A percentile compares a stretch with the other conserved stretches of the same genome.
phyloP scores from a whole-genome alignment of 2,329 filamentous ascomycete species.

The Helotiales sp. region DNA sequence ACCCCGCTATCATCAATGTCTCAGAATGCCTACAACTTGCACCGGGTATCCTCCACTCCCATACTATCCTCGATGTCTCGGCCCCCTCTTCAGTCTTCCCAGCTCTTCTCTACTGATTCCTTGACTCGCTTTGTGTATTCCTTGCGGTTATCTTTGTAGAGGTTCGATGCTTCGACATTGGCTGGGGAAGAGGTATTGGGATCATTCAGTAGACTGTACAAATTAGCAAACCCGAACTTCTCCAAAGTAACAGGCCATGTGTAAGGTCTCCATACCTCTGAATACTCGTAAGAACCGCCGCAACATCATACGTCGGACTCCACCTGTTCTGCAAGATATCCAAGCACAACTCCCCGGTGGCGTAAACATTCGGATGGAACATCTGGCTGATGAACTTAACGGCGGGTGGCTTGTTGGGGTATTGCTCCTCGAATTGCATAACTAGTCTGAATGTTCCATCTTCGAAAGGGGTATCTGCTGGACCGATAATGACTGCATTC shows the following conservation, averaged over 20 bases:
- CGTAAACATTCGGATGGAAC: constrained; percentile 99
- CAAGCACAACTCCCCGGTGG: constrained; percentile 92
- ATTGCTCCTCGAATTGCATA: constrained; percentile 99
- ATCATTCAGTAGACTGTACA: constrained; percentile 83
- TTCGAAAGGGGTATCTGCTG: constrained; percentile 95
- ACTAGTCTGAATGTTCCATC: constrained; percentile 97
- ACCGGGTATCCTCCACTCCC: background rate
- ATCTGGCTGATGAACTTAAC: constrained; percentile 99
- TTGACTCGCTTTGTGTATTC: constrained; percentile 95
- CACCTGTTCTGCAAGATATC: constrained; percentile 98
- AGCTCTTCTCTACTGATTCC: constrained; percentile 99
- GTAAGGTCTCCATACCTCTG: constrained; percentile 80
- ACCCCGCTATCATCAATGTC: constrained; percentile 28
- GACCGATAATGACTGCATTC: constrained; percentile 98
- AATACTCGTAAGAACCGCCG: constrained; percentile 94
- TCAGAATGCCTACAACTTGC: constrained; percentile 24
- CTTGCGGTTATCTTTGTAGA: constrained; percentile 97
- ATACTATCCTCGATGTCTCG: constrained; percentile 1
- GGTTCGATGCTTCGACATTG: constrained; percentile 96
- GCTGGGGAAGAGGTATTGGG: constrained; percentile 98
- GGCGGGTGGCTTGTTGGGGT: constrained; percentile 95
- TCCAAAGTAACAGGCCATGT: background rate
- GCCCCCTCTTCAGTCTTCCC: constrained; percentile 73
- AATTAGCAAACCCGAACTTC: constrained; percentile 39
- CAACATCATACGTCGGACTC: constrained; percentile 98